phyloP scores from a whole-genome alignment of 306 rosid genomes.

The Alnus glutinosa region DNA sequence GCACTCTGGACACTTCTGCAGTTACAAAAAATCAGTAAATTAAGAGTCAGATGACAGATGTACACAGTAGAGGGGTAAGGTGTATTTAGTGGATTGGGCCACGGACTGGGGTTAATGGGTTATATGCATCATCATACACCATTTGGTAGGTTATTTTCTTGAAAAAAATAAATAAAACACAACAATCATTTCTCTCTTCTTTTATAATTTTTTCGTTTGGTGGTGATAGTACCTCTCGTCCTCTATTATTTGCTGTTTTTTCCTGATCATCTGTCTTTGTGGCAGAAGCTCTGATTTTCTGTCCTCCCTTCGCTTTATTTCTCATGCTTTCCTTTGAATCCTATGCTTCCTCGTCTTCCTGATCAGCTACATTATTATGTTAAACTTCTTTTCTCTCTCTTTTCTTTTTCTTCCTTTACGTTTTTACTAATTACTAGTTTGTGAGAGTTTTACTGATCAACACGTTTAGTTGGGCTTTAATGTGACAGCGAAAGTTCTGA shows the following conservation, averaged over 20 bases:
- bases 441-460: not conserved
- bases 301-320: not conserved
- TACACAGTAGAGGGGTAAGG: not conserved
- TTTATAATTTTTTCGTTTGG: not conserved
- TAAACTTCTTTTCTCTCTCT: not conserved
- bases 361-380: not conserved
- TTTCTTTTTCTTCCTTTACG: not conserved
- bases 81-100: not conserved
- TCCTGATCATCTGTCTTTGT: conserved; percentile 28
- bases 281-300: conserved; percentile 9
- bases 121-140: not conserved
- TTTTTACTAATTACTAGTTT: not conserved
- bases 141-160: not conserved
- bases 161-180: too few relatives aligned
- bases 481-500: too few relatives aligned
- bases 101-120: not conserved
- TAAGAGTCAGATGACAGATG: not conserved
- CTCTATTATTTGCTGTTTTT: conserved; percentile 23
- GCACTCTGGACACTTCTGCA: not conserved
- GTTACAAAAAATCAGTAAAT: not conserved
- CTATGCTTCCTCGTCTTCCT: conserved; percentile 1
- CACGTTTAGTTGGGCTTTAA: too few relatives aligned
- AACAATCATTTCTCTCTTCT: too few relatives aligned
- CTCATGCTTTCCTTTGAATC: not conserved
- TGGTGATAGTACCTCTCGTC: conserved; percentile 4